Evolutionary conservation across 1,284 basidiomycete genomes (phyloP).

Genomic region (Lignosus rhinocerotis): DNA sequence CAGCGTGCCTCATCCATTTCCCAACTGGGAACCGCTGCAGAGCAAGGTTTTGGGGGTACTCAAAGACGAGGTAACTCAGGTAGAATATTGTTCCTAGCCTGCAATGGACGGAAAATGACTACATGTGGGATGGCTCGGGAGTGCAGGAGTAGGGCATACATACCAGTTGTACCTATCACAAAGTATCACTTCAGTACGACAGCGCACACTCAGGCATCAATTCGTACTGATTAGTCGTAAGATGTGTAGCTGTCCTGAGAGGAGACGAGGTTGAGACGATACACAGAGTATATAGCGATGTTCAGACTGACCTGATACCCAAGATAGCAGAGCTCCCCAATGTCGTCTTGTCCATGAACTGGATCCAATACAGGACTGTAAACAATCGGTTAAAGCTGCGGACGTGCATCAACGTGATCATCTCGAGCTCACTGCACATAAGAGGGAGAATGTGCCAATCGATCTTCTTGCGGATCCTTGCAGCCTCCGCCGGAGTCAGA

Average conservation of each 20-base stretch:
- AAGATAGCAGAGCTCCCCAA: conserved; percentile 66
- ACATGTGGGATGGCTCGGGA: neutral
- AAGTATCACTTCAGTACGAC: neutral
- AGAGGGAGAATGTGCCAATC: conserved; percentile 66
- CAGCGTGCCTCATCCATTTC: conserved; percentile 72
- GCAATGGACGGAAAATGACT: neutral
- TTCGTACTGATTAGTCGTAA: conserved; percentile 33
- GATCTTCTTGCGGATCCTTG: conserved; percentile 61
- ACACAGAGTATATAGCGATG: neutral
- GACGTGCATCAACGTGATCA: conserved; percentile 26
- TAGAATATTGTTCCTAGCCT: conserved; percentile 77
- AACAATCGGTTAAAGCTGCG: neutral
- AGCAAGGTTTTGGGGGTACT: conserved; percentile 73
- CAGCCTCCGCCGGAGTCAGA: conserved; percentile 50
- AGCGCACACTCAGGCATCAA: neutral
- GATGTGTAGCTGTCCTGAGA: conserved; percentile 36
- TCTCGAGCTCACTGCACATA: conserved; percentile 60
- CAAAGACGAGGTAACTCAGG: conserved; percentile 65
- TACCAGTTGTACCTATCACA: conserved; percentile 33
- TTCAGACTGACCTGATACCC: conserved; percentile 53
- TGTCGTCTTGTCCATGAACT: conserved; percentile 77
- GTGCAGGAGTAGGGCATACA: neutral
- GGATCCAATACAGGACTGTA: conserved; percentile 62
- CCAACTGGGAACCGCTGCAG: conserved; percentile 79
- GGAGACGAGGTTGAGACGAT: neutral